Percentiles rank a stretch among this genome's conserved stretches.
Evolutionary conservation across 192 early-diverging fungal species (phyloP).

Genomic region (Ambispora gerdemannii): DNA sequence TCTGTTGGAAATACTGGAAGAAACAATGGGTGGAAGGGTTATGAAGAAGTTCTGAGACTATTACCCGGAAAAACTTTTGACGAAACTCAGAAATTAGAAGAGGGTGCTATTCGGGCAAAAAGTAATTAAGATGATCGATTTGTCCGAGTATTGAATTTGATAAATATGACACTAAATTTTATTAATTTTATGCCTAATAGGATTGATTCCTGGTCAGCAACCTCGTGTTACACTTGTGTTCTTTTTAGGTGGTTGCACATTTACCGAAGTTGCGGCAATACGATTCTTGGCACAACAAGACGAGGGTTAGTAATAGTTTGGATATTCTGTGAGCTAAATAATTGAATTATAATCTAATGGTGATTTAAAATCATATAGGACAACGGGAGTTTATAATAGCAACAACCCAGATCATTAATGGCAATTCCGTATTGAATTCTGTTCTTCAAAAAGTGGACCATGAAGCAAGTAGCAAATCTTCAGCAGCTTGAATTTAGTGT

Average conservation of each 20-base stretch:
- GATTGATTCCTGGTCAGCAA: conserved; percentile 50
- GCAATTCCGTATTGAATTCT: conserved; percentile 71
- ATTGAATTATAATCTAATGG: background rate
- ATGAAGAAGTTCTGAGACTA: conserved; percentile 78
- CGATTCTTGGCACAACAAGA: conserved; percentile 82
- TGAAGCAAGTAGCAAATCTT: too few species aligned
- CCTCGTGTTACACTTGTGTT: conserved; percentile 78
- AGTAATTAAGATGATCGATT: conserved; percentile 32
- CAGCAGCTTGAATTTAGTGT: too few species aligned
- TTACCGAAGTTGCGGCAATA: conserved; percentile 89
- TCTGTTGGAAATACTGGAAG: conserved; percentile 35
- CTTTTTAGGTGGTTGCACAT: conserved; percentile 95
- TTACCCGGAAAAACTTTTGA: conserved; percentile 84
- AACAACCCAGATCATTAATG: conserved; percentile 89
- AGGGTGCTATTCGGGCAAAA: conserved; percentile 41
- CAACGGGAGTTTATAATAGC: conserved; percentile 80
- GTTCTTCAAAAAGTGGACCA: conserved; percentile 37
- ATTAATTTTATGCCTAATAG: conserved; percentile 32
- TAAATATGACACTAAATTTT: conserved; percentile 20
- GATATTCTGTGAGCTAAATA: background rate
- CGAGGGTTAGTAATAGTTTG: conserved; percentile 47
- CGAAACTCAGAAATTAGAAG: conserved; percentile 61
- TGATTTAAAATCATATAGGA: conserved; percentile 35
- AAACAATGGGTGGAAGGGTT: conserved; percentile 78
- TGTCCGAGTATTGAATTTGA: background rate